Percentiles rank a stretch among this genome's conserved stretches.
Evolutionary conservation across 108 stramenopile species (phyloP).

Genomic region (Nitzschia palea): DNA sequence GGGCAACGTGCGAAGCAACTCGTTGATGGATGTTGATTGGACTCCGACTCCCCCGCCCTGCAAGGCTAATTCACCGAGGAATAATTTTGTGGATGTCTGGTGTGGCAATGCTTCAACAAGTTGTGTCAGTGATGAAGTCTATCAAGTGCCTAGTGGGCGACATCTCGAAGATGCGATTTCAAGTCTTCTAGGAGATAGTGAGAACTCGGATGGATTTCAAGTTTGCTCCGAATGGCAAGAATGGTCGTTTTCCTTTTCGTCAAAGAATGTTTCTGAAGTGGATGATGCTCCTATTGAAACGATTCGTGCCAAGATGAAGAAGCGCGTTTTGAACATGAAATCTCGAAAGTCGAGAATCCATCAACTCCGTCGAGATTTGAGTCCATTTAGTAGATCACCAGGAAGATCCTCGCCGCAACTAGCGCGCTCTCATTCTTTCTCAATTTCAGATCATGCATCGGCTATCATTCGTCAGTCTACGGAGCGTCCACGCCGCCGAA

Average conservation of each 20-base stretch:
- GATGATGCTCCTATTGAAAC: constrained; percentile 9
- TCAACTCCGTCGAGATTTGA: constrained; percentile 29
- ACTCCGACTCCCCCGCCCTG: constrained; percentile 13
- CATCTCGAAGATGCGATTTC: constrained; percentile 14
- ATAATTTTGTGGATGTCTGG: constrained; percentile 7
- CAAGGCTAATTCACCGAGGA: not conserved
- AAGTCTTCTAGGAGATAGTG: constrained; percentile 7
- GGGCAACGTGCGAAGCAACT: not conserved
- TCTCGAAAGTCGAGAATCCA: constrained; percentile 21
- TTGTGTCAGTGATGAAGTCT: constrained; percentile 2
- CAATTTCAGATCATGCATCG: constrained; percentile 21
- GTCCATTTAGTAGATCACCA: constrained; percentile 33
- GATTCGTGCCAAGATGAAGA: constrained; percentile 19
- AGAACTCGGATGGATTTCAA: not conserved
- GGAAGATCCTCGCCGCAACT: constrained; percentile 4
- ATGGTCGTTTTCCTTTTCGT: constrained; percentile 18
- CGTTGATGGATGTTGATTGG: constrained; percentile 13
- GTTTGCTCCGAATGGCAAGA: constrained; percentile 24
- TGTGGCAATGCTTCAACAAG: not conserved
- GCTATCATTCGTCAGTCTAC: constrained; percentile 19
- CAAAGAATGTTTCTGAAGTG: not conserved
- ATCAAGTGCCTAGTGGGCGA: not conserved
- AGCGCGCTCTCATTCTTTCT: constrained; percentile 27
- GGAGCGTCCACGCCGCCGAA: not conserved
- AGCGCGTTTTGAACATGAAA: constrained; percentile 30